Percentiles rank a stretch among this genome's conserved stretches.
Evolutionary conservation across 257 asterid genomes (phyloP).

Genomic region (Solanum commersonii): DNA sequence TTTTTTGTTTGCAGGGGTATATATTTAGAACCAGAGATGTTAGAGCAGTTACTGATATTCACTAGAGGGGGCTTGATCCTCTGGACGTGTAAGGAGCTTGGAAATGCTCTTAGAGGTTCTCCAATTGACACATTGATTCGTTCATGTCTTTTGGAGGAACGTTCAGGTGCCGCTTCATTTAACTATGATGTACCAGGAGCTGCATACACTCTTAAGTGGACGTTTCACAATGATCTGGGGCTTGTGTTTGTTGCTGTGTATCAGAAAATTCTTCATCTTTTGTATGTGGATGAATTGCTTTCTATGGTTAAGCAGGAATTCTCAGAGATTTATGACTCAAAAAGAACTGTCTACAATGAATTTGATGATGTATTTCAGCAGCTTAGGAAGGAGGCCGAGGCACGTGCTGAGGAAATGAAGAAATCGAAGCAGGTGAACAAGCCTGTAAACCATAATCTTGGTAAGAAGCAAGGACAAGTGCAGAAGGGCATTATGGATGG

Average conservation of each 20-base stretch:
- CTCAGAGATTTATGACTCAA: conserved; percentile 66
- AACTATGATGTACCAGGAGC: conserved; percentile 89
- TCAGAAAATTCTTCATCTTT: conserved; percentile 83
- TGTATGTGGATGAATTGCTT: conserved; percentile 92
- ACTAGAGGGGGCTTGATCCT: conserved; percentile 97
- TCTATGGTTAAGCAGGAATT: conserved; percentile 75
- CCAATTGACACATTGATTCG: conserved; percentile 85
- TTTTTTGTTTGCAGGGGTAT: neutral
- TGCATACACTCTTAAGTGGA: conserved; percentile 89
- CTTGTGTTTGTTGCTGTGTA: conserved; percentile 96
- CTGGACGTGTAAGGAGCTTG: conserved; percentile 92
- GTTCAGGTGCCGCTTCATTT: conserved; percentile 83
- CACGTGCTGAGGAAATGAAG: conserved; percentile 85
- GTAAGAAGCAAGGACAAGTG: conserved; percentile 64
- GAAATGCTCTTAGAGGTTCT: conserved; percentile 91
- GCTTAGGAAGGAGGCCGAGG: conserved; percentile 90
- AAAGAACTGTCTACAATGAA: conserved; percentile 56
- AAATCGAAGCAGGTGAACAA: conserved; percentile 61
- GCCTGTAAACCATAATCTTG: conserved; percentile 34
- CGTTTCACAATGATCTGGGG: conserved; percentile 90
- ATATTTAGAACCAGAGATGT: conserved; percentile 33
- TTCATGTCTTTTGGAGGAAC: conserved; percentile 96
- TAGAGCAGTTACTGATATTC: conserved; percentile 84
- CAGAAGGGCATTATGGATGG: conserved; percentile 56
- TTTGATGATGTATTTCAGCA: conserved; percentile 70